Base-by-base conservation (phyloP, 2,329 filamentous ascomycete genomes). In the Verticillium zaregamsianum region DNA sequence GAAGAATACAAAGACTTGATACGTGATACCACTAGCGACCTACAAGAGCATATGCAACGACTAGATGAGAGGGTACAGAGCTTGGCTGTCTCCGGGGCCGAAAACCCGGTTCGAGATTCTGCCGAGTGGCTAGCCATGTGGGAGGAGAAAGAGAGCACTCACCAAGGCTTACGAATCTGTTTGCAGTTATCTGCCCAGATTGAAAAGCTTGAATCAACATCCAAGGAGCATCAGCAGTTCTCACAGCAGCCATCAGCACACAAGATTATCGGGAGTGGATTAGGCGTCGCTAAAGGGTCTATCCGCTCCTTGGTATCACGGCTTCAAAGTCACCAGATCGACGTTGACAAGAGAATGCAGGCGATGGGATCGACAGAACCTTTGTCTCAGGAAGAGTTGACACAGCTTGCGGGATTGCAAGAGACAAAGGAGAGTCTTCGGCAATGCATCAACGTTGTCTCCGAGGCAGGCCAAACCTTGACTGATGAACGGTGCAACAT, bases 371-470 rank as follows among this genome's bases (percentile, higher is more conserved):
- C 39, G 39, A 40, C 39, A 40, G 39, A 15, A 40, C 39, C 39
- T 40, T 40, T 66, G 3, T 64, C 68, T 54, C 64, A 63, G 39
- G 14, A 65, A 1, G 59, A 59, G 9, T 59, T 56, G 3, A 49
- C 25, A 11, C 63, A 69, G 45, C 57, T 70, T 9, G 52, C 59
- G 58, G 57, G 63, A 20, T 61, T 70, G 14, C 63, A 64, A 23
- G 62, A 67, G 61, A 66, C 66, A 8, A 68, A 65, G 57, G 65
- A 67, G 40, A 68, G 66, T 59, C 55, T 69, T 17, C 61, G 57
- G 23, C 63, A 69, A 56, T 68, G 64, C 57, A 69, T 70, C 23
- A 58, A 59, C 8, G 62, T 68, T 39, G 64, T 70, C 20, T 62
- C 64, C 31, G 61, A 66, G 55, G 66, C 66, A 6, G 57, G 63